These are phyloP conservation scores for Pichia inconspicua DNA, from an alignment of 1,139 yeast species.

Conservation along the genomic window DNA sequence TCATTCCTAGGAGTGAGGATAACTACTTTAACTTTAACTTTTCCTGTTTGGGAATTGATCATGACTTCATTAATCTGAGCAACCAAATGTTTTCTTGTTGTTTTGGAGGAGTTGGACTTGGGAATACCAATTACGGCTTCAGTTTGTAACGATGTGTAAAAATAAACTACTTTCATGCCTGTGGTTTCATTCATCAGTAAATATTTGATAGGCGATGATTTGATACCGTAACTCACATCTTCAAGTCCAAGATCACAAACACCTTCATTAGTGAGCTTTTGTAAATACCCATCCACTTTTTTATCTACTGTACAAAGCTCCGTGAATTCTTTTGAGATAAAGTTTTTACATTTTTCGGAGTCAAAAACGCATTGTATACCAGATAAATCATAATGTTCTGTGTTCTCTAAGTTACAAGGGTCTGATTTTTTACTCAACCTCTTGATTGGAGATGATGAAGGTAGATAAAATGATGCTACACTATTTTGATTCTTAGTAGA, in stretches of 20 bases:
- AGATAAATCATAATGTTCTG: neutral
- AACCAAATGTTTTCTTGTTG: neutral
- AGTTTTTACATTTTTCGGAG: neutral
- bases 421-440: neutral
- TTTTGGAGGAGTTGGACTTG: neutral
- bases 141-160: neutral
- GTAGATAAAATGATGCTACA: neutral
- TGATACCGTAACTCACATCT: constrained; percentile 7
- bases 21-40: constrained; percentile 5
- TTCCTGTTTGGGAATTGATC: neutral
- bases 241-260: constrained; percentile 4
- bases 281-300: neutral
- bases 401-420: neutral
- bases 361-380: neutral
- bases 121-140: constrained; percentile 9
- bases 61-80: neutral
- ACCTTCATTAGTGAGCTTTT: constrained; percentile 3
- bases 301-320: neutral
- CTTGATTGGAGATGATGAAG: neutral
- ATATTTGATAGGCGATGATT: neutral
- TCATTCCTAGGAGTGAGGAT: constrained; percentile 10
- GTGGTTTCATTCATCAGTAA: neutral
- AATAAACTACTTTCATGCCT: neutral
- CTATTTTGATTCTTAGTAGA: neutral
- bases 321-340: neutral